Base-by-base conservation (phyloP, 2,329 filamentous ascomycete genomes). In the Chaetoscypha palmicola region DNA sequence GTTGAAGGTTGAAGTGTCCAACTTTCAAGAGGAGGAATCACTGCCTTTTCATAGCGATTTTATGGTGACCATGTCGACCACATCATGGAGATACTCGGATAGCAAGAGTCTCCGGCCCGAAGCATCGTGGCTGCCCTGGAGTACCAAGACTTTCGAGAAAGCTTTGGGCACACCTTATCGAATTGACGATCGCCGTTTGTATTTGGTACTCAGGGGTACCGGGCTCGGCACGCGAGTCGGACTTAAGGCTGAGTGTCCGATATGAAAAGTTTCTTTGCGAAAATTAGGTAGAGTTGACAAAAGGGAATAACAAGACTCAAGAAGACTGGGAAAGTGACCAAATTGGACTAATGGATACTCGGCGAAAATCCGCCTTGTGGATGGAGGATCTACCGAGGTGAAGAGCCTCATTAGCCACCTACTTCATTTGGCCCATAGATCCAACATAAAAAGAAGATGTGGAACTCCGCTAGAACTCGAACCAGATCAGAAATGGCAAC, bases 81-180 rank as follows among this genome's bases (percentile, higher is more conserved):
- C n/a, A n/a, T n/a, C n/a, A n/a, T n/a, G n/a, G n/a, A n/a, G n/a
- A 12, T 28, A 28, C 7, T 28, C 24, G 24, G 24, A 12, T 28
- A 28, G 24, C 24, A 12, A 28, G 24, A 28, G 24, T 7, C 24
- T 28, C 24, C 24, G 24, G 24, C 12, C 24, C 24, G 24, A 28
- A 28, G 12, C 24, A 28, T 28, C 24, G 24, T 28, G 24, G 12
- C 24, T 12, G 12, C 8, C 8, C 24, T 28, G 8, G 24, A 8
- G 8, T 12, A 7, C 12, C 8, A 28, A 28, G 12, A 28, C 12
- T 33, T 9, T 10, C 9, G 16, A 10, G 7, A 33, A 11, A 33
- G 30, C 30, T 33, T 33, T 33, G 30, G 30, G 30, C 30, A 33
- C 30, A 16, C 30, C 30, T 33, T 33, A 33, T 33, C 30, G 8